Base-by-base conservation (phyloP, 371 early-diverging fungal species). In the Rhizomucor pusillus region DNA sequence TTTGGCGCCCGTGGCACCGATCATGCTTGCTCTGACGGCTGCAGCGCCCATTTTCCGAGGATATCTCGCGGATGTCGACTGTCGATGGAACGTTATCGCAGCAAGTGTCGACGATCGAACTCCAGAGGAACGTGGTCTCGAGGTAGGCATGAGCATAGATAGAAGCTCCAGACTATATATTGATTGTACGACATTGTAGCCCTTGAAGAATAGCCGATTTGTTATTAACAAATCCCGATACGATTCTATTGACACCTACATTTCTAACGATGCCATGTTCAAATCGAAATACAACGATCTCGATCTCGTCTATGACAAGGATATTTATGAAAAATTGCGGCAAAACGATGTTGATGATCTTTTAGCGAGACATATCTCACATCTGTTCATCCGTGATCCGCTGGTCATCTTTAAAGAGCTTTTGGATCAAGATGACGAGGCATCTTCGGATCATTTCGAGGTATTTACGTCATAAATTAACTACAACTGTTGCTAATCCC, bases 311-410 rank as follows among this genome's bases (percentile, higher is more conserved):
- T 87, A 90, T 54, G 95, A 98, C 68, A 50, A 82, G 58, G 83
- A 89, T 12, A 90, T 94, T 16, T 89, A 87, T 65, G 64, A 85
- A 44, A 79, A 73, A 44, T 75, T 98, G 48, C 61, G 80, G 41
- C 77, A 85, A 12, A 82, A 79, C 33, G 88, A 83, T 9, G 83
- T 99, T 22, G 99, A 99, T 68, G 88, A 91, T 35, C 71, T 85
- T 54, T 75, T 99, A 47, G 95, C 99, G 19, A 85, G 79, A 43
- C 99, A 99, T 77, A 80, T 97, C 59, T 84, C 98, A 0, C 98
- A 98, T 70, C 77, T 99, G 56, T 99, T 99, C 65, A 97, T 99
- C 52, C 89, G 99, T 33, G 99, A 99, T 65, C 99, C 99, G 35
- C 81, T 99, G 34, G 96, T 99, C 11, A 85, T 97, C 19, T 99